Evolutionary conservation across 2,329 filamentous ascomycete genomes (phyloP), one percentile per base, ranked within the genome.

Genomic region (Microascus cirrosus): DNA sequence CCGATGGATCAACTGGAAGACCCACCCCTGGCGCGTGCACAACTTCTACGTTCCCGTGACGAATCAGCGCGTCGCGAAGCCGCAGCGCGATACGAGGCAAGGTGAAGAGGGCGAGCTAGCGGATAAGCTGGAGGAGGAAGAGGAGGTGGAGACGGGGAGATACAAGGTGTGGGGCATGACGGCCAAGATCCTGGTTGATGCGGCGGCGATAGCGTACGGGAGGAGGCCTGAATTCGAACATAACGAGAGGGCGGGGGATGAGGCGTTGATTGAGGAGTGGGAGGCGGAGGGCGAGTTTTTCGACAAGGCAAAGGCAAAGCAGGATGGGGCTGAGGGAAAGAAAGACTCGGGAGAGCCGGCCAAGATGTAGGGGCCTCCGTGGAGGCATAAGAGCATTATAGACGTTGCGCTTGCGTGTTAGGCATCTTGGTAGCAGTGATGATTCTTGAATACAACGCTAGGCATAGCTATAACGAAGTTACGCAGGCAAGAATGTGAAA

Each of bases 141-240:
- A 81, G 59, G 15, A 48, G 18, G 42, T 20, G 15, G 42, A 22
- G 61, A 75, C 74, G 53, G 67, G 74, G 61, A 77, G 87, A 42
- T 96, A 94, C 72, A 85, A 88, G 63, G 91, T 97, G 4, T 96
- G 92, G 81, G 93, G 93, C 18, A 93, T 97, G 90, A 97, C 93
- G 57, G 93, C 90, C 2, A 78, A 90, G 56, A 93, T 97, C 58
- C 70, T 96, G 58, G 89, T 96, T 5, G 93, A 97, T 72, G 87
- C 88, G 4, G 92, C 93, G 36, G 78, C 89, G 61, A 79, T 95
- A 20, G 93, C 92, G 22, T 97, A 94, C 69, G 86, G 74, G 2
- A 81, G 87, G 72, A 83, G 89, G 67, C 93, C 93, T 3, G 87
- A 90, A 68, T 95, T 96, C 69, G 90, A 95, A 74, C 79, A 83